These are phyloP conservation scores for Moesziomyces globuligerus DNA, from an alignment of 1,284 basidiomycete species.

Conservation along the genomic window DNA sequence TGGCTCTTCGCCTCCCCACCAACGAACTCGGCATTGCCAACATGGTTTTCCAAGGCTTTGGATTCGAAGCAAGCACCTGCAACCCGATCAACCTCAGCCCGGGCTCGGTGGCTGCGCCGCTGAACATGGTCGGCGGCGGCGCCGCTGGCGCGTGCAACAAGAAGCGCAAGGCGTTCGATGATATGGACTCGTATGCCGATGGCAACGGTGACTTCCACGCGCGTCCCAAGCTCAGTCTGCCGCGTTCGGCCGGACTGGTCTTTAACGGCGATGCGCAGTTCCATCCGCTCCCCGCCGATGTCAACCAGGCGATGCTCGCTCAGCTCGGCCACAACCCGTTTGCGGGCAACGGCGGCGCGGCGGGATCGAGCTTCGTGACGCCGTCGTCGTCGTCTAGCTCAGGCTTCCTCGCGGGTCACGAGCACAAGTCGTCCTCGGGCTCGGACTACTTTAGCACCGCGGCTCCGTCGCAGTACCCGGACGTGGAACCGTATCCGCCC, in stretches of 20 bases:
- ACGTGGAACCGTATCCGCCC: constrained; percentile 29
- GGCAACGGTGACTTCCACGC: constrained; percentile 8
- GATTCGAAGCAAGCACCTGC: constrained; percentile 18
- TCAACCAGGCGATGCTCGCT: constrained; percentile 46
- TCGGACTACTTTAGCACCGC: constrained; percentile 38
- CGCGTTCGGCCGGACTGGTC: constrained; percentile 24
- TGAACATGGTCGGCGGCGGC: constrained; percentile 1
- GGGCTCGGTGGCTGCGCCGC: constrained; percentile 6
- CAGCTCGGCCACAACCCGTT: constrained; percentile 43
- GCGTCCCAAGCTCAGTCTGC: constrained; percentile 37
- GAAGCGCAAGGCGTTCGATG: constrained; percentile 43
- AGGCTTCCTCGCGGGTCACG: constrained; percentile 13
- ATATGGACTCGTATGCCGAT: constrained; percentile 13
- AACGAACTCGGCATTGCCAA: background rate
- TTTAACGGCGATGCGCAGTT: constrained; percentile 46
- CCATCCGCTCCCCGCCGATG: constrained; percentile 48
- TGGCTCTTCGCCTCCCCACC: background rate
- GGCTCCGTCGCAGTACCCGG: constrained; percentile 14
- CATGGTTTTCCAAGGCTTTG: constrained; percentile 43
- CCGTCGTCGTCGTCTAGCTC: constrained; percentile 26
- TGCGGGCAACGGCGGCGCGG: background rate
- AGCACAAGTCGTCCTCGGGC: constrained; percentile 19
- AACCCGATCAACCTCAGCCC: constrained; percentile 32
- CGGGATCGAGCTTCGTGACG: constrained; percentile 11
- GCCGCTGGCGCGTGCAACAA: constrained; percentile 10